phyloP scores from a whole-genome alignment of 495 filamentous ascomycete genomes.

The Trichoderma reesei region DNA sequence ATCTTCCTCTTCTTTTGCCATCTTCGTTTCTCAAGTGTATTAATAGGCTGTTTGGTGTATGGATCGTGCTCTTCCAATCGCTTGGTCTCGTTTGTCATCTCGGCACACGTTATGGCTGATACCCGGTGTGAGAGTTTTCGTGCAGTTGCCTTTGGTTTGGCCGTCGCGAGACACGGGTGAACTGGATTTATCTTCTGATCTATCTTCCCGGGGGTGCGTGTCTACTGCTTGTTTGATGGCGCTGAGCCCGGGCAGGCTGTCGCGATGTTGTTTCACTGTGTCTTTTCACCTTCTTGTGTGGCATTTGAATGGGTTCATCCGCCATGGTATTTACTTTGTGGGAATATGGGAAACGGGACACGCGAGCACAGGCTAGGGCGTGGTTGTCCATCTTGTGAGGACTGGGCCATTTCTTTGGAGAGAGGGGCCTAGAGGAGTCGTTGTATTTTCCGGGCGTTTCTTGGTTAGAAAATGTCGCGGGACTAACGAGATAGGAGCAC shows the following conservation, averaged over 20 bases:
- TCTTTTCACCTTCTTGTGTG: background rate
- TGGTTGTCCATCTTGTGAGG: too few relatives aligned
- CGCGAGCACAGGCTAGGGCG: background rate
- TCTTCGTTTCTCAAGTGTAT: background rate
- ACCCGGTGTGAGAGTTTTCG: too few relatives aligned
- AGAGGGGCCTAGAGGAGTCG: background rate
- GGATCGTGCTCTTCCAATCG: background rate
- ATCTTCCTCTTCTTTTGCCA: background rate
- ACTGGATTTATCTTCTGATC: background rate
- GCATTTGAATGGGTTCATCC: background rate
- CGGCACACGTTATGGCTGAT: background rate
- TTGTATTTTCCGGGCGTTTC: background rate
- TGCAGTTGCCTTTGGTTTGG: background rate
- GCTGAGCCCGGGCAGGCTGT: background rate
- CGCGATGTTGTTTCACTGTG: background rate
- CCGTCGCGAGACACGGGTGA: background rate
- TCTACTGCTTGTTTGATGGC: background rate
- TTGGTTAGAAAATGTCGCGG: background rate
- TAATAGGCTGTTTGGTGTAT: background rate
- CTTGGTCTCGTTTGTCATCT: background rate
- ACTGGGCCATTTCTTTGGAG: background rate
- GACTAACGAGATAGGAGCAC: background rate
- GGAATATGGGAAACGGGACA: background rate
- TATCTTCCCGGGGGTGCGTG: background rate
- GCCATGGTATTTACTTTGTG: background rate